Conservation (phyloP, 495 filamentous ascomycete species). For the Penicillium pulvis region DNA sequence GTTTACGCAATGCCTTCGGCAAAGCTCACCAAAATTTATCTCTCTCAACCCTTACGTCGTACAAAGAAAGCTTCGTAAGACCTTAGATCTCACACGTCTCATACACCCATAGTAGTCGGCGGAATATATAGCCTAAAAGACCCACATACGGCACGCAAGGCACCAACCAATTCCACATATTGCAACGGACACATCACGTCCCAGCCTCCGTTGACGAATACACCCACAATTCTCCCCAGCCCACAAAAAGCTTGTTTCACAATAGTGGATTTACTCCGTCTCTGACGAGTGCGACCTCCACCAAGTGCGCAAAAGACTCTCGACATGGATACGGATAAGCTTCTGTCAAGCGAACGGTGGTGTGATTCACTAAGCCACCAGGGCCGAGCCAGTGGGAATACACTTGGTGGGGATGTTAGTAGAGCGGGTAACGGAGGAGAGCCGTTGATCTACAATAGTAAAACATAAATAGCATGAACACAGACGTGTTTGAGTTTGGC, state of each 20-base stretch:
- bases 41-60: too few species aligned
- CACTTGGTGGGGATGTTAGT: neutral
- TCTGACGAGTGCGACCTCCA: neutral
- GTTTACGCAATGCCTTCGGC: too few species aligned
- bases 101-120: neutral
- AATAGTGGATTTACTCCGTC: neutral
- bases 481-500: neutral
- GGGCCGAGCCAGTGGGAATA: neutral
- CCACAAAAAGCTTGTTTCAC: constrained; percentile 2
- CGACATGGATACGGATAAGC: neutral
- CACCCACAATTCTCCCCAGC: neutral
- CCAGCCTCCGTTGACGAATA: neutral
- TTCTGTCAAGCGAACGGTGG: neutral
- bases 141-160: neutral
- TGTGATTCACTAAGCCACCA: neutral
- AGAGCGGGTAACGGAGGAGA: neutral
- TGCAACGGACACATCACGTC: neutral
- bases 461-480: neutral
- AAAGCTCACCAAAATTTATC: too few species aligned
- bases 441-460: neutral
- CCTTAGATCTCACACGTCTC: neutral
- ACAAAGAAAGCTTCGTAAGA: too few species aligned
- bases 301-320: neutral
- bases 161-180: neutral
- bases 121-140: neutral